Evolutionary conservation across 1,284 basidiomycete genomes (phyloP), one percentile per base, ranked within the genome.

Genomic region (Papiliotrema laurentii): DNA sequence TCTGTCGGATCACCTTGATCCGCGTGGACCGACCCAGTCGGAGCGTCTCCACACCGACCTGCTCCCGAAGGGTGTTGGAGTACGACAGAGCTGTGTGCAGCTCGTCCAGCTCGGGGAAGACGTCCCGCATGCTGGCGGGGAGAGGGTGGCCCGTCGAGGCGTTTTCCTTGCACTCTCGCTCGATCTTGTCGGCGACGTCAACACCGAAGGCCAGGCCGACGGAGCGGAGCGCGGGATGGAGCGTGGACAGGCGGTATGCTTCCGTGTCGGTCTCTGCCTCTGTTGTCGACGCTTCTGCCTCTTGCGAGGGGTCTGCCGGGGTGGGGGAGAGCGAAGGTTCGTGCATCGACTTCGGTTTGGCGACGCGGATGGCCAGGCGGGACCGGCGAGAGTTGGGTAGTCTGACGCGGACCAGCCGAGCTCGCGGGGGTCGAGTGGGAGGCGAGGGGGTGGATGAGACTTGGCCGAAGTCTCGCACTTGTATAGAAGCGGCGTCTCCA

Each of bases 21-120:
- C 51, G 49, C 24, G 63, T 53, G 14, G 45, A 38, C 19, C 37
- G 51, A 4, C 21, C 28, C 3, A 48, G 33, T 5, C 35, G 39
- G 18, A 64, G 41, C 14, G 24, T 18, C 5, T 56, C 51, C 11
- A 64, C 37, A 19, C 50, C 57, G 21, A 57, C 35, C 19, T 55
- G 49, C 37, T 44, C 34, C 18, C 63, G 51, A 30, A 66, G n/a
- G 33, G 47, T 41, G 40, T 66, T 66, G 38, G 55, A 54, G 31
- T 60, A 39, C 25, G 34, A 25, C 4, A 62, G 27, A 7, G 58
- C 57, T 5, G 47, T 42, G 27, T 35, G 21, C 14, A 49, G 40
- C 27, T 60, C 59, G n/a, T 50, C 45, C 13, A 64, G 35, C 11
- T 50, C 42, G 2, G 53, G 51, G 43, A 66, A 54, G 10, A 66